Conservation (phyloP, 1,139 yeast genomes). For the Insectozyma bohioensis region DNA sequence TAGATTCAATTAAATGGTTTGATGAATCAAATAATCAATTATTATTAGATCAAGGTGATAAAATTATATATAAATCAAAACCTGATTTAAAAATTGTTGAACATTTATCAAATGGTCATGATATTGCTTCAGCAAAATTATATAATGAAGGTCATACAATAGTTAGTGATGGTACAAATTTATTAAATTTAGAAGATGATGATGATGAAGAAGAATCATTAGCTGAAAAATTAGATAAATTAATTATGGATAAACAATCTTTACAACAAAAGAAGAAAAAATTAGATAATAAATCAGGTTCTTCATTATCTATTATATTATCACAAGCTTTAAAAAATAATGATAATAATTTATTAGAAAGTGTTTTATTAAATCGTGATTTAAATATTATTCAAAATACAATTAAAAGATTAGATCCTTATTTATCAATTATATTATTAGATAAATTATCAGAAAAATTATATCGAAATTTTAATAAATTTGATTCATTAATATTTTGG, state of each 20-base stretch:
- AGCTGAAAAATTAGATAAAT: constrained; percentile 58
- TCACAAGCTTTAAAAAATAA: constrained; percentile 72
- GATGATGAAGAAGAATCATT: constrained; percentile 50
- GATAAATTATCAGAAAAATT: constrained; percentile 85
- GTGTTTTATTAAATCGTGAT: constrained; percentile 76
- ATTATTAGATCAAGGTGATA: constrained; percentile 20
- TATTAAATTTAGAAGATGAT: constrained; percentile 49
- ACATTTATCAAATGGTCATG: constrained; percentile 58
- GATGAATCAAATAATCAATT: constrained; percentile 31
- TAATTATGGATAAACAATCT: constrained; percentile 31
- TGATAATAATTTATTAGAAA: constrained; percentile 72
- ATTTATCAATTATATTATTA: constrained; percentile 69
- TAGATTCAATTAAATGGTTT: constrained; percentile 60
- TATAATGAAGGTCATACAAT: constrained; percentile 73
- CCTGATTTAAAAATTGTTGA: constrained; percentile 33
- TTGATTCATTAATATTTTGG: constrained; percentile 82
- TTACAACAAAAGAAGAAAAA: constrained; percentile 25
- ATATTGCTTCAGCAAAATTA: constrained; percentile 64
- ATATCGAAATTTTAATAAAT: constrained; percentile 62
- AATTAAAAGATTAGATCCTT: constrained; percentile 66
- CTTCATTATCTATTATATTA: constrained; percentile 64
- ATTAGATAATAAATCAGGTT: constrained; percentile 46
- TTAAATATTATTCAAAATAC: constrained; percentile 72
- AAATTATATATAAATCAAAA: constrained; percentile 40
- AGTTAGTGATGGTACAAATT: constrained; percentile 64